phyloP scores from a whole-genome alignment of 768 basidiomycete genomes.

The Infundibulicybe gibba region DNA sequence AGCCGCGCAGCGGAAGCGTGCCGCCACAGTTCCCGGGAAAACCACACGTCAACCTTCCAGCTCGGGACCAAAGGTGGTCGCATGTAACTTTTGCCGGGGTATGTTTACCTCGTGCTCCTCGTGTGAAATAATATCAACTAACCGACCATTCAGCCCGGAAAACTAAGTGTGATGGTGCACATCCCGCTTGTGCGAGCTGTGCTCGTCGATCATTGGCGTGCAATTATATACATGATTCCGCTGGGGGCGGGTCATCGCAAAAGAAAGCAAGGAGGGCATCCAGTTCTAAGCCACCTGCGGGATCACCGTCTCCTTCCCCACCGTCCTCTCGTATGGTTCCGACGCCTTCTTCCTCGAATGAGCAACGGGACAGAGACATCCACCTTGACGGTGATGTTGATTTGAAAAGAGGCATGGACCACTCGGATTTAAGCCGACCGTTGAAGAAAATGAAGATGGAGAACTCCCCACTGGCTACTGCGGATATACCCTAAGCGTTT shows the following conservation, averaged over 20 bases:
- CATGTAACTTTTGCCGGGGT: conserved; percentile 90
- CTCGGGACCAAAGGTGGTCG: conserved; percentile 83
- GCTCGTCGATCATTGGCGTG: conserved; percentile 71
- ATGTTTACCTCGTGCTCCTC: conserved; percentile 3
- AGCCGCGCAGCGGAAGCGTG: conserved; percentile 65
- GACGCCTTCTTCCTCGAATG: conserved; percentile 42
- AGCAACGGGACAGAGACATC: conserved; percentile 34
- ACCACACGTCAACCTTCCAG: conserved; percentile 53
- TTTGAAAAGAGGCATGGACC: conserved; percentile 57
- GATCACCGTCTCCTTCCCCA: conserved; percentile 48
- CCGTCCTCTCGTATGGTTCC: conserved; percentile 54
- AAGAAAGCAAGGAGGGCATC: conserved; percentile 56
- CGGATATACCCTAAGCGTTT: conserved; percentile 50
- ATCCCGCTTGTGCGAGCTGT: conserved; percentile 82
- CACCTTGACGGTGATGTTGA: conserved; percentile 49
- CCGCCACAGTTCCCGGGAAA: conserved; percentile 66
- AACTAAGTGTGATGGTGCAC: conserved; percentile 86
- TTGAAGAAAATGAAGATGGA: conserved; percentile 76
- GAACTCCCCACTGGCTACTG: conserved; percentile 31
- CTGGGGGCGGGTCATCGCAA: conserved; percentile 27
- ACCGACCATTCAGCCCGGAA: conserved; percentile 61
- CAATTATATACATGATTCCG: conserved; percentile 73
- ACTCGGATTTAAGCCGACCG: conserved; percentile 46
- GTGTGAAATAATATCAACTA: background rate
- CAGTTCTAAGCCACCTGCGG: conserved; percentile 40